phyloP scores from a whole-genome alignment of 345 rosid genomes.

The Limnanthes douglasii region DNA sequence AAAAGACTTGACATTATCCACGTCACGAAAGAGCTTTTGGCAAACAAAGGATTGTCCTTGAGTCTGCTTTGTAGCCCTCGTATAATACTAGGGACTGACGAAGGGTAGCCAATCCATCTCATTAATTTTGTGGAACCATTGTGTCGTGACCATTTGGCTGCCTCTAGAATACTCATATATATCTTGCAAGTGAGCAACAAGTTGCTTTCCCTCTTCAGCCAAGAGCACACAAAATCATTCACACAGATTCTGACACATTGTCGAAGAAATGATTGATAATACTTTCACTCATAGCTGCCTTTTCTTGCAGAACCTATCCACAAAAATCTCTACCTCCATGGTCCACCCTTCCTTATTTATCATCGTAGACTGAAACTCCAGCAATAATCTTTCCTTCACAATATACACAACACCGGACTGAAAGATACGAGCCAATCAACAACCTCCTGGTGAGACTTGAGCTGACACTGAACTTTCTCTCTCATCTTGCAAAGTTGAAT shows the following conservation, averaged over 20 bases:
- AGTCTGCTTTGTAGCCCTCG: slow-evolving; percentile 15
- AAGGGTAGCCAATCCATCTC: slow-evolving; percentile 84
- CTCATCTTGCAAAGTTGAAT: too few species aligned
- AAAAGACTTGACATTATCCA: slow-evolving; percentile 41
- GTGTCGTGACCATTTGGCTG: slow-evolving; percentile 61
- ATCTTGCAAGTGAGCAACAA: slow-evolving; percentile 71
- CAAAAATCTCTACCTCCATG: slow-evolving; percentile 11
- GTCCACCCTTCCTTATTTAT: slow-evolving; percentile 16
- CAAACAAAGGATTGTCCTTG: slow-evolving; percentile 41
- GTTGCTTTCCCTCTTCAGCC: slow-evolving; percentile 56
- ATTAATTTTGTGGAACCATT: slow-evolving; percentile 87
- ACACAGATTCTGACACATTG: slow-evolving; percentile 59
- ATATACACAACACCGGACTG: too few species aligned
- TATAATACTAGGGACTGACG: slow-evolving; percentile 59
- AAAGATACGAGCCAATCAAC: slow-evolving; percentile 48
- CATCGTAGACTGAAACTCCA: too few species aligned
- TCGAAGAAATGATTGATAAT: slow-evolving; percentile 45
- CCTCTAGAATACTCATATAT: slow-evolving; percentile 64
- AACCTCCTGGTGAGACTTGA: slow-evolving; percentile 40
- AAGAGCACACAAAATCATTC: slow-evolving; percentile 58
- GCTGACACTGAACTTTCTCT: slow-evolving; percentile 22
- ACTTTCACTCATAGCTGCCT: slow-evolving; percentile 37
- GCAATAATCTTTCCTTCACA: too few species aligned
- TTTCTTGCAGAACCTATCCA: slow-evolving; percentile 69
- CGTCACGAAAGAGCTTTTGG: slow-evolving; percentile 37